These are phyloP conservation scores for Pichia nanzhaoensis DNA, from an alignment of 805 yeast species.

Conservation along the genomic window DNA sequence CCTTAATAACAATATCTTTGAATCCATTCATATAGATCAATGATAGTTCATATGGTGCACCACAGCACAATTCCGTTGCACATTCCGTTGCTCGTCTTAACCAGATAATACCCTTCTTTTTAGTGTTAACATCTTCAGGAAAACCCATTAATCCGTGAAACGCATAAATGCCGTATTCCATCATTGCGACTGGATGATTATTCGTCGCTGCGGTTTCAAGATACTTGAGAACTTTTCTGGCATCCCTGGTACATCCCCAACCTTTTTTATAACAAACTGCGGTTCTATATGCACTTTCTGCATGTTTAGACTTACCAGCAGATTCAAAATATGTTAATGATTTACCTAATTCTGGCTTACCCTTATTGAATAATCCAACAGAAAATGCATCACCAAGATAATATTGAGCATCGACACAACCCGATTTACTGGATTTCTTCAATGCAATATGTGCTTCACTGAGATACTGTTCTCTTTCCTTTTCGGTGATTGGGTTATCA, in stretches of 20 bases:
- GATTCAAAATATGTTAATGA: slow-evolving; percentile 72
- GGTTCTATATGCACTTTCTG: slow-evolving; percentile 86
- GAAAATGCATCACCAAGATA: slow-evolving; percentile 84
- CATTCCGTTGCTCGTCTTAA: slow-evolving; percentile 75
- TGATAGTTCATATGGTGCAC: slow-evolving; percentile 93
- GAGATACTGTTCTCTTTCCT: slow-evolving; percentile 48
- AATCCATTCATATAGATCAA: slow-evolving; percentile 80
- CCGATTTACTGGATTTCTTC: slow-evolving; percentile 16
- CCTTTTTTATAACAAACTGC: slow-evolving; percentile 93
- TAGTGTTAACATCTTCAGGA: slow-evolving; percentile 55
- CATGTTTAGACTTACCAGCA: slow-evolving; percentile 91
- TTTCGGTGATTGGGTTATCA: slow-evolving; percentile 14
- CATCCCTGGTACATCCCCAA: slow-evolving; percentile 82
- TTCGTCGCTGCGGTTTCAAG: slow-evolving; percentile 81
- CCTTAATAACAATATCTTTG: slow-evolving; percentile 79
- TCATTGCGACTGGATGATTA: slow-evolving; percentile 96
- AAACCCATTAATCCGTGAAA: slow-evolving; percentile 84
- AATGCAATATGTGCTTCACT: slow-evolving; percentile 73
- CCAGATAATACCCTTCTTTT: slow-evolving; percentile 91
- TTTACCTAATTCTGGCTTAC: slow-evolving; percentile 69
- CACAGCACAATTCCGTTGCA: slow-evolving; percentile 78
- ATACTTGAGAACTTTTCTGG: slow-evolving; percentile 77
- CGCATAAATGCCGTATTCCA: slow-evolving; percentile 80
- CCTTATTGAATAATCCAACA: slow-evolving; percentile 61
- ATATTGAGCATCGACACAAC: slow-evolving; percentile 82